A percentile compares a stretch with the other conserved stretches of the same genome.
Conservation (phyloP, 2,329 filamentous ascomycete genomes). For the Coniochaeta sp. region DNA sequence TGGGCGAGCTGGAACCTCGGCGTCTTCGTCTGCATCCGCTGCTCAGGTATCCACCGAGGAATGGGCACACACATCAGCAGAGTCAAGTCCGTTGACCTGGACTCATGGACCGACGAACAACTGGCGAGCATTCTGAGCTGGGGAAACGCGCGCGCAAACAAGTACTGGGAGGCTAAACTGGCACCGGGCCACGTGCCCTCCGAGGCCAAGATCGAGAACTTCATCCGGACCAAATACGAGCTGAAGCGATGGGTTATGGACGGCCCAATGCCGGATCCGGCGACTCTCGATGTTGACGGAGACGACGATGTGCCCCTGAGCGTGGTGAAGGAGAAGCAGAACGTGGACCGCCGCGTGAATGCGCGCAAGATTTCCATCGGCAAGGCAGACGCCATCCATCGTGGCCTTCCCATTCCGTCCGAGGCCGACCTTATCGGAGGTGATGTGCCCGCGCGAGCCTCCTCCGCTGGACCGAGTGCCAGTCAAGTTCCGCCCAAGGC, state of each 20-base stretch:
- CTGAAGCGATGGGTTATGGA: conserved; percentile 99
- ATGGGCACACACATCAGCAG: conserved; percentile 98
- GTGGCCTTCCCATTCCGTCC: conserved; percentile 35
- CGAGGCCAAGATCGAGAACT: conserved; percentile 98
- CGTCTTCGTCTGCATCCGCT: conserved; percentile 95
- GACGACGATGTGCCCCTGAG: conserved; percentile 72
- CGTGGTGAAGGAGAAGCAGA: conserved; percentile 60
- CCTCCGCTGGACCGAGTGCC: conserved; percentile 61
- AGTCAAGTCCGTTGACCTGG: conserved; percentile 96
- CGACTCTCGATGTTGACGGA: conserved; percentile 72
- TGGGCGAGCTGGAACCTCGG: conserved; percentile 99
- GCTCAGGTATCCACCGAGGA: conserved; percentile 94
- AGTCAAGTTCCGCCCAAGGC: conserved; percentile 51
- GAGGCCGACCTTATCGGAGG: conserved; percentile 75
- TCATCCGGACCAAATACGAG: conserved; percentile 98
- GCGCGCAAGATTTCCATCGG: conserved; percentile 53
- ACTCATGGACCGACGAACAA: conserved; percentile 98
- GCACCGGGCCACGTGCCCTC: conserved; percentile 86
- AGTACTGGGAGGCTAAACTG: conserved; percentile 97
- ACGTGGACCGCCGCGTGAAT: conserved; percentile 51
- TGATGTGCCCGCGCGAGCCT: conserved; percentile 64
- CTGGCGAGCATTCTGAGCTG: conserved; percentile 87
- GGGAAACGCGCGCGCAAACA: conserved; percentile 95
- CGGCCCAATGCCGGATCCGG: conserved; percentile 86
- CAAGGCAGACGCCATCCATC: conserved; percentile 21